Base-by-base conservation (phyloP, 2,329 filamentous ascomycete species). In the Ampelomyces quisqualis region DNA sequence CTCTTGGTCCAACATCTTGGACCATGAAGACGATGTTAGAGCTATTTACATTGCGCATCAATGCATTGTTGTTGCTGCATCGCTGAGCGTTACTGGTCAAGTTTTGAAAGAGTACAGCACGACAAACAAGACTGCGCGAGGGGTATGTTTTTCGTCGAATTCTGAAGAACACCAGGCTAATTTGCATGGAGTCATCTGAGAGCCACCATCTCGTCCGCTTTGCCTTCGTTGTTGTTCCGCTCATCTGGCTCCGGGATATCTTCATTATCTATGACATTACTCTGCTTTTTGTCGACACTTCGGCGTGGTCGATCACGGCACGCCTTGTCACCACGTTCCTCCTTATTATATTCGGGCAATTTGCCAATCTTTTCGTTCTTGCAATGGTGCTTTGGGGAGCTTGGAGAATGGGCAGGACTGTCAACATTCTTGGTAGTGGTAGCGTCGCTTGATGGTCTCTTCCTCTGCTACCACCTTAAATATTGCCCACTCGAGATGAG, bases 261-360 rank as follows among this genome's bases (percentile, higher is more conserved):
- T 44, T 44, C 20, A 40, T 44, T n/a, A 35, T 44, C 14, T 44
- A 44, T 5, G 41, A 44, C 11, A 32, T 44, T 15, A 24, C 40
- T 3, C 36, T 44, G 0, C 36, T 44, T 6, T 40, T 40, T 10
- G 20, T 35, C 5, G 17, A 40, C 15, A 44, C 36, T 4, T 21
- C 36, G 0, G 26, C 18, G 3, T 44, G 41, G 41, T 32, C 41
- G 3, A 3, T 20, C 9, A 40, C 21, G 2, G 13, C 35, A 2
- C 17, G 29, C n/a, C 17, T 35, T 9, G 41, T 36, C 19, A 44
- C 18, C 4, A 44, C 31, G 1, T 40, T 44, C 9, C 17, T 40
- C 21, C 31, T 44, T 7, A 28, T 44, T 10, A 27, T 44, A 2
- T 34, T 26, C 21, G 31, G 41, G 26, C 41, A 40, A 8, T 40